Evolutionary conservation across 2,329 filamentous ascomycete species (phyloP), one percentile per base, ranked within the genome.

Genomic region (Blastomyces gilchristii): DNA sequence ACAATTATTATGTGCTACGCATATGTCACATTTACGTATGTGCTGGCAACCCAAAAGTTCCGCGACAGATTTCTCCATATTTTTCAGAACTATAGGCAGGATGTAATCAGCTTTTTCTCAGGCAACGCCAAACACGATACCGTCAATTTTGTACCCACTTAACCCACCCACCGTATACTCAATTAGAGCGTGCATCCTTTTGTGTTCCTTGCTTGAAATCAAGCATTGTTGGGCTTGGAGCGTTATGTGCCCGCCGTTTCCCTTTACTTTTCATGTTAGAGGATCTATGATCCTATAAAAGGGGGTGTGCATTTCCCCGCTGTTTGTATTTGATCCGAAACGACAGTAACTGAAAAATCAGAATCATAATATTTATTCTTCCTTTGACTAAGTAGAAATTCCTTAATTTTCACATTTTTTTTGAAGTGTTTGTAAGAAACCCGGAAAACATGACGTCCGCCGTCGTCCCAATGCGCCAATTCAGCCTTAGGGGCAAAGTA

Each of bases 401-500:
- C 22, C 22, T 3, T 14, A 50, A 14, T 9, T 12, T 50, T 12
- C 28, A 28, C n/a, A 50, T 8, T 39, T 39, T 11, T 39, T 12
- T 39, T 39, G 1, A 39, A 14, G 16, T 11, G 3, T 11, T 16
- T 14, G 16, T 14, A 37, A 18, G n/a, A 37, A 37, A 37, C 18
- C 11, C 14, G 31, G 28, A 54, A 54, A 37, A 39, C 11, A 58
- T 43, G 34, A 12, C 34, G 7, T 8, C 37, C 34, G 28, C 37
- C 18, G 11, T 3, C 37, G 18, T 28, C 54, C 54, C 54, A 22
- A 8, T 28, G 22, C 68, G 70, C 41, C 76, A 79, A 59, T 78
- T 78, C 63, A 73, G 77, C 61, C 70, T 79, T 6, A 69, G 73
- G 56, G 74, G 70, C 49, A 74, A 76, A 39, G 74, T 77, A 54